phyloP scores from a whole-genome alignment of 495 filamentous ascomycete species.

The Lasiosphaeria hispida region DNA sequence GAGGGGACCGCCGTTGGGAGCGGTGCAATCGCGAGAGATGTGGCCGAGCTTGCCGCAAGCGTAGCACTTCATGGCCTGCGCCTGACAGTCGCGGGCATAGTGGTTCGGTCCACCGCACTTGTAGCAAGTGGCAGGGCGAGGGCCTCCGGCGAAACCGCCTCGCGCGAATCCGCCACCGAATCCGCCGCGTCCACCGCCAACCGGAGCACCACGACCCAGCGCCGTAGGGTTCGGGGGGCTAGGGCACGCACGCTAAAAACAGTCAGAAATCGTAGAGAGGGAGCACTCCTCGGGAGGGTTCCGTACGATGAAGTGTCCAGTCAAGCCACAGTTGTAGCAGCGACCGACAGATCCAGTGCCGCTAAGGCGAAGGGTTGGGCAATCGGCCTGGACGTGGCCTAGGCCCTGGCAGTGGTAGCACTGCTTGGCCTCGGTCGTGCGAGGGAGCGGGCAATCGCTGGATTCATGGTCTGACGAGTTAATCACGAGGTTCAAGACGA shows the following conservation, averaged over 20 bases:
- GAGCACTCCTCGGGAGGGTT: not conserved
- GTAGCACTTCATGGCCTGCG: slow-evolving; percentile 99
- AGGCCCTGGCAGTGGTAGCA: slow-evolving; percentile 99
- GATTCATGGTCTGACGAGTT: slow-evolving; percentile 81
- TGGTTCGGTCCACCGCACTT: slow-evolving; percentile 99
- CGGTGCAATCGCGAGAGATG: slow-evolving; percentile 96
- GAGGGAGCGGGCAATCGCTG: slow-evolving; percentile 90
- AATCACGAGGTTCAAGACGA: slow-evolving; percentile 21
- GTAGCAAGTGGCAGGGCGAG: slow-evolving; percentile 93
- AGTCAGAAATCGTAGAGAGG: slow-evolving; percentile 11
- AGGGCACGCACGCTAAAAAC: slow-evolving; percentile 73
- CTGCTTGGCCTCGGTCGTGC: slow-evolving; percentile 98
- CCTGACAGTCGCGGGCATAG: slow-evolving; percentile 97
- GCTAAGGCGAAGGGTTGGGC: slow-evolving; percentile 91
- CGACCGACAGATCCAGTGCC: slow-evolving; percentile 72
- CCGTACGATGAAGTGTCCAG: slow-evolving; percentile 74
- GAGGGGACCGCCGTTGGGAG: slow-evolving; percentile 92
- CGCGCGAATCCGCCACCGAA: slow-evolving; percentile 42
- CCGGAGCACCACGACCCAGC: slow-evolving; percentile 62
- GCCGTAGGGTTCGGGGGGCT: slow-evolving; percentile 55
- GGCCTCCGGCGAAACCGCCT: slow-evolving; percentile 65
- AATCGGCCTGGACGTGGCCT: slow-evolving; percentile 98
- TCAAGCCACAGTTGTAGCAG: slow-evolving; percentile 94
- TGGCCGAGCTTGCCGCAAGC: slow-evolving; percentile 98
- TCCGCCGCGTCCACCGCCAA: slow-evolving; percentile 45